Base-by-base conservation (phyloP, 768 basidiomycete genomes). In the Rhodotorula diobovata region DNA sequence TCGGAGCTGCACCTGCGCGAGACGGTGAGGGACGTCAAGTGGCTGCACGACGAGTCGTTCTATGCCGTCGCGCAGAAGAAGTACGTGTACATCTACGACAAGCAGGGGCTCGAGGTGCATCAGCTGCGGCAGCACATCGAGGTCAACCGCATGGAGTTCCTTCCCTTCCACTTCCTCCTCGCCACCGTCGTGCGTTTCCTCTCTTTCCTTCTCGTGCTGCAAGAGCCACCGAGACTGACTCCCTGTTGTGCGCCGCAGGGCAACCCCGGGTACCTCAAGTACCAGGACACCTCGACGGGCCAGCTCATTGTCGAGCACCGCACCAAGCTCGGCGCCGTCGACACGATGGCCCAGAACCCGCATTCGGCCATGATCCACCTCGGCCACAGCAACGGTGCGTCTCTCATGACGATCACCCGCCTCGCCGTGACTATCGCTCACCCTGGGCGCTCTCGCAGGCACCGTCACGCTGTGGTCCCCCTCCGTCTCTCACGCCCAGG, bases 381-480 rank as follows among this genome's bases (percentile, higher is more conserved):
- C 18, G 96, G 96, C 0, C 95, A 98, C 78, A 88, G 91, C 77
- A 97, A 97, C 77, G 95, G 95, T 23, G 55, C 39, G 76, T 60
- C 60, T 23, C 2, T 12, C 37, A 34, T 28, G n/a, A 25, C 41
- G 28, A 28, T 10, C 39, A 51, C 16, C n/a, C 12, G 57, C 62
- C 45, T 50, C 50, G n/a, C 15, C 11, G 30, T 14, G 2, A 4
- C 11, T 4, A n/a, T 23, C n/a, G 25, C 16, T 28, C 25, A n/a
- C 32, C 11, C 45, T 28, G 25, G n/a, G 46, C 43, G 18, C 15
- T 2, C 37, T 21, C 48, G 30, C 70, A 78, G 78, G 80, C 32
- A 88, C 88, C 35, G 90, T 97, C n/a, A 93, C 93, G 0, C 84
- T 98, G 4, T 97, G 94, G 93, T 95, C 94, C 14, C 96, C 96